Evolutionary conservation across 192 early-diverging fungal species (phyloP).

Genomic region (Podila verticillata): DNA sequence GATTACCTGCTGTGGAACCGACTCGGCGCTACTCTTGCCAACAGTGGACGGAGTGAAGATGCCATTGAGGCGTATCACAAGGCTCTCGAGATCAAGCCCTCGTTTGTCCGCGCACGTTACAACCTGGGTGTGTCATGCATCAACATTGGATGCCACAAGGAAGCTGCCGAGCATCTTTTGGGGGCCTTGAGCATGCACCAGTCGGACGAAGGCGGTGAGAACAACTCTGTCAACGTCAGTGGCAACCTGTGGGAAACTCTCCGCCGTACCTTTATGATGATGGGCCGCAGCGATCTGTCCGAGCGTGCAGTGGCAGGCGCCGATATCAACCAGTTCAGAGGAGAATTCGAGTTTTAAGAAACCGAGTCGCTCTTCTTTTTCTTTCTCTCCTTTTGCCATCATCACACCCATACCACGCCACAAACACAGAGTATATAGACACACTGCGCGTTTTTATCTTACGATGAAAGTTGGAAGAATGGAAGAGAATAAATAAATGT

Average conservation of each 20-base stretch:
- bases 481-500: no score
- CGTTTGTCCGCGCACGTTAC: slow-evolving; percentile 96
- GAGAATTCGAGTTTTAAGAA: slow-evolving; percentile 70
- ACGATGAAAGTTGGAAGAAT: no score
- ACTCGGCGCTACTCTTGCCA: slow-evolving; percentile 96
- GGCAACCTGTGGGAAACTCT: slow-evolving; percentile 73
- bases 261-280: slow-evolving; percentile 66
- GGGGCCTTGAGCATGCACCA: slow-evolving; percentile 86
- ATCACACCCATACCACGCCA: no score
- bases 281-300: slow-evolving; percentile 69
- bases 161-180: slow-evolving; percentile 94
- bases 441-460: no score
- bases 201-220: slow-evolving; percentile 44
- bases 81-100: slow-evolving; percentile 93
- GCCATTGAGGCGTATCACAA: slow-evolving; percentile 96
- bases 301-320: slow-evolving; percentile 60
- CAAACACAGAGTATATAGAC: no score
- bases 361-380: no score
- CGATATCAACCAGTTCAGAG: slow-evolving; percentile 65
- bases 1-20: slow-evolving; percentile 98
- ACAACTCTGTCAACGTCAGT: slow-evolving; percentile 67
- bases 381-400: neutral
- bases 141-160: slow-evolving; percentile 88
- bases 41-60: slow-evolving; percentile 74
- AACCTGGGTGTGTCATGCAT: slow-evolving; percentile 97